phyloP scores from a whole-genome alignment of 805 yeast species.

The Candida chilensis region DNA sequence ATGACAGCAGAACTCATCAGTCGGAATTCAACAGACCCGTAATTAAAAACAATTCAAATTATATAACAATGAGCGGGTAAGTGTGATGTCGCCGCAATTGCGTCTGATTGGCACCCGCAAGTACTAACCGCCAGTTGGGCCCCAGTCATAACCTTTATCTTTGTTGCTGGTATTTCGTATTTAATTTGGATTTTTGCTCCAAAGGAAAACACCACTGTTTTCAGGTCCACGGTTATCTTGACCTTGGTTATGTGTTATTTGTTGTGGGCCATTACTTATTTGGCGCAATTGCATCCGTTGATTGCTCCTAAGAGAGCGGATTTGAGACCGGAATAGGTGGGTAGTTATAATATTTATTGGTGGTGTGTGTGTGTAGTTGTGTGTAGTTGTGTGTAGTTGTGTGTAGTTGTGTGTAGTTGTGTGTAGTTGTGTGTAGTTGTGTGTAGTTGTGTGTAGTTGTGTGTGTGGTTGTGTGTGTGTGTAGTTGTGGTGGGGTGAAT shows the following conservation, averaged over 20 bases:
- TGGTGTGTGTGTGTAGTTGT: too few species aligned
- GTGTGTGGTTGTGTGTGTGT: too few species aligned
- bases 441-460: too few species aligned
- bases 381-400: too few species aligned
- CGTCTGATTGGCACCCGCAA: conserved; percentile 10
- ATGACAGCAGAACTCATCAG: conserved; percentile 3
- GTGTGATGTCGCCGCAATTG: conserved; percentile 8
- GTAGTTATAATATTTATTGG: too few species aligned
- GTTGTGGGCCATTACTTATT: conserved; percentile 91
- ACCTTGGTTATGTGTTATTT: conserved; percentile 70
- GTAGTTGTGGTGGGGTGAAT: too few species aligned
- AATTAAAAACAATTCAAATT: conserved; percentile 3
- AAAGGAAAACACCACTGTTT: conserved; percentile 49
- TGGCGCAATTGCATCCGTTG: conserved; percentile 82
- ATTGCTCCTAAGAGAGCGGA: conserved; percentile 88
- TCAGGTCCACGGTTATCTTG: conserved; percentile 43
- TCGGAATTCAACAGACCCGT: conserved; percentile 6
- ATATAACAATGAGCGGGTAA: conserved; percentile 34
- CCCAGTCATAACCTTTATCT: conserved; percentile 54
- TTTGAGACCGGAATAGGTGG: conserved; percentile 79
- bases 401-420: too few species aligned
- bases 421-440: too few species aligned
- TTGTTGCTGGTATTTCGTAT: conserved; percentile 50
- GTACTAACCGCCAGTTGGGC: conserved; percentile 42
- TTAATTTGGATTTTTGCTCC: conserved; percentile 84